Conservation (phyloP, 257 asterid genomes). For the Catharanthus roseus region DNA sequence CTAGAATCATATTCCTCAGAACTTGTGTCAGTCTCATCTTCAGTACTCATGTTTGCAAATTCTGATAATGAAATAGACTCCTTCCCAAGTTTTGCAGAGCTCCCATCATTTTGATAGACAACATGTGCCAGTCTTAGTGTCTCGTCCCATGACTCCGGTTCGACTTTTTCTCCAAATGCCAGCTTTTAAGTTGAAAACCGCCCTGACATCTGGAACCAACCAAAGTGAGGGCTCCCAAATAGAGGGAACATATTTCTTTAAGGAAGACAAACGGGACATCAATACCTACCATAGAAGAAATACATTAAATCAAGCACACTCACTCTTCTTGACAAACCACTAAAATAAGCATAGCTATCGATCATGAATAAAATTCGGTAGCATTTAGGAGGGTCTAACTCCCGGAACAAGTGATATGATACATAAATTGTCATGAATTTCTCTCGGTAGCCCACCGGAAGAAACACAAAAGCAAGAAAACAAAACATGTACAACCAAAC, state of each 20-base stretch:
- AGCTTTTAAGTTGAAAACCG: conserved; percentile 45
- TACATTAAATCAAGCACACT: conserved; percentile 11
- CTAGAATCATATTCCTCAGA: conserved; percentile 53
- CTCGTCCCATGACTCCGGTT: conserved; percentile 82
- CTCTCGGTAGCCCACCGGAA: background rate
- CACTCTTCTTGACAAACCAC: background rate
- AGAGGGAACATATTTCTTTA: conserved; percentile 63
- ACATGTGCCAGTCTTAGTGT: conserved; percentile 49
- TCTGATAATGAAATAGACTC: conserved; percentile 59
- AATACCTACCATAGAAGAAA: conserved; percentile 47
- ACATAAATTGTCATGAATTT: background rate
- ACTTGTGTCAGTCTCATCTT: conserved; percentile 51
- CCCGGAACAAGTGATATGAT: conserved; percentile 11
- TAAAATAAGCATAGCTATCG: background rate
- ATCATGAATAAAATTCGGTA: background rate
- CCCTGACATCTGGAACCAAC: conserved; percentile 87
- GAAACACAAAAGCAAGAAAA: background rate
- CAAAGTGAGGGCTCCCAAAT: conserved; percentile 70
- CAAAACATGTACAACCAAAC: background rate
- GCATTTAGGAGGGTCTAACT: conserved; percentile 7
- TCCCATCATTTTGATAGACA: conserved; percentile 72
- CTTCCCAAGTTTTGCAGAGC: conserved; percentile 54
- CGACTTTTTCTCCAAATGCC: conserved; percentile 93
- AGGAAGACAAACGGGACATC: conserved; percentile 58
- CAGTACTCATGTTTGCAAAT: conserved; percentile 53